Base-by-base conservation (phyloP, 352 stramenopile genomes). In the Blastocystis sp. region DNA sequence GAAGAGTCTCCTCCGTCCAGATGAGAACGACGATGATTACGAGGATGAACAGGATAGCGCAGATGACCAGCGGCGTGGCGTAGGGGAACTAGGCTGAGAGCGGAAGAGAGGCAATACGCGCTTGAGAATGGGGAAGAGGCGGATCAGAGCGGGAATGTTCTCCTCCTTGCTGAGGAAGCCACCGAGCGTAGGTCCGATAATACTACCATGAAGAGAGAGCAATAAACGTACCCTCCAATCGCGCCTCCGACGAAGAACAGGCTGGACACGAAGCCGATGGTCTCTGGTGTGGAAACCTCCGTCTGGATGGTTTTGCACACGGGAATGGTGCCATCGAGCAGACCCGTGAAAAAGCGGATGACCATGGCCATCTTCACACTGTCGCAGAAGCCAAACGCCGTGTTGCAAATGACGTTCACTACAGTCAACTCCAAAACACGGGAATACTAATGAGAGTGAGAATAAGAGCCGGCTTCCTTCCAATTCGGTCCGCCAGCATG, bases 271-370 rank as follows among this genome's bases (percentile, higher is more conserved):
- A 71, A 71, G 43, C 24, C 64, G 24, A 71, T 71, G 14, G 40
- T 71, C 28, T 71, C 43, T 21, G 7, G 14, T n/a, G 40, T 71
- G 7, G 64, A 24, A 3, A 71, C 48, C 48, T 71, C 64, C 4
- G 64, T 38, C 48, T 71, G 64, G 17, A 71, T 71, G 34, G 64
- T 71, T 71, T 71, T 71, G 24, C 28, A 40, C 21, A 71, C 43
- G 14, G 64, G 64, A 71, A 71, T 38, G 14, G 24, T 71, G 40
- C 64, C 64, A 71, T 71, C 64, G 3, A 71, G 21, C 2, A 71
- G 4, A 40, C 64, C 64, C 21, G 40, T 24, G 48, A 71, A 48
- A 6, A 71, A 6, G 48, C 64, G 64, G 64, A 71, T 21, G 10
- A 38, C 24, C 4, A 71, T 28, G 43, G 64, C 64, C 48, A 14